These are phyloP conservation scores for Scolecobasidium constrictum DNA, from an alignment of 2,329 filamentous ascomycete genomes.

Conservation along the genomic window DNA sequence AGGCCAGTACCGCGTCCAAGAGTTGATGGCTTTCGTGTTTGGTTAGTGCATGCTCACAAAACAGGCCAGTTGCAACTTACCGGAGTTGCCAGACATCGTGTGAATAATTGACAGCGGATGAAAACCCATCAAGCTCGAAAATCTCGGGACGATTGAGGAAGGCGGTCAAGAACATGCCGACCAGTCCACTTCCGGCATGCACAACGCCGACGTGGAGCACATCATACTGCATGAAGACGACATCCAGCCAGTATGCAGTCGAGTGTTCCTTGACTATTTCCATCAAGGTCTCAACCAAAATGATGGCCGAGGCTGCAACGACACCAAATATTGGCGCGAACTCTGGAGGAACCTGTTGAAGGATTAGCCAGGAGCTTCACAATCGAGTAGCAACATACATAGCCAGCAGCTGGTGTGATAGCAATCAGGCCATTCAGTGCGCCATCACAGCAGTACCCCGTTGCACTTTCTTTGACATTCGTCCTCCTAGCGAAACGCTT, in stretches of 20 bases:
- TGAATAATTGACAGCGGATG: too few species aligned
- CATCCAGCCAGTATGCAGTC: conserved; percentile 30
- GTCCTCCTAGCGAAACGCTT: conserved; percentile 34
- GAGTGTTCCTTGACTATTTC: too few species aligned
- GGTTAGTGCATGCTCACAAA: too few species aligned
- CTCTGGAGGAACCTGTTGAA: conserved; percentile 41
- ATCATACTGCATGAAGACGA: conserved; percentile 30
- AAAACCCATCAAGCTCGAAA: too few species aligned
- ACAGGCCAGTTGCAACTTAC: too few species aligned
- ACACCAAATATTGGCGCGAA: conserved; percentile 42
- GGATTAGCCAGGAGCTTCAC: too few species aligned
- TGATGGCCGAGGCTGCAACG: conserved; percentile 37
- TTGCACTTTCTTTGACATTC: conserved; percentile 37
- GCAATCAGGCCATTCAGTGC: conserved; percentile 47
- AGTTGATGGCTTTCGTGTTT: too few species aligned
- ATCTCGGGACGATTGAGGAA: conserved; percentile 44
- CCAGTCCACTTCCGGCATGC: conserved; percentile 48
- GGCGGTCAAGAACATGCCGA: conserved; percentile 46
- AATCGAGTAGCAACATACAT: too few species aligned
- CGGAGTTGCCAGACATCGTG: too few species aligned
- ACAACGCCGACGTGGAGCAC: conserved; percentile 50
- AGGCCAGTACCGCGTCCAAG: too few species aligned
- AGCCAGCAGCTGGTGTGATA: conserved; percentile 48
- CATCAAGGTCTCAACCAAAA: too few species aligned
- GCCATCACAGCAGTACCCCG: conserved; percentile 42